A percentile compares a stretch with the other conserved stretches of the same genome.
phyloP scores from a whole-genome alignment of 768 basidiomycete species.

The Hypholoma sublateritium region DNA sequence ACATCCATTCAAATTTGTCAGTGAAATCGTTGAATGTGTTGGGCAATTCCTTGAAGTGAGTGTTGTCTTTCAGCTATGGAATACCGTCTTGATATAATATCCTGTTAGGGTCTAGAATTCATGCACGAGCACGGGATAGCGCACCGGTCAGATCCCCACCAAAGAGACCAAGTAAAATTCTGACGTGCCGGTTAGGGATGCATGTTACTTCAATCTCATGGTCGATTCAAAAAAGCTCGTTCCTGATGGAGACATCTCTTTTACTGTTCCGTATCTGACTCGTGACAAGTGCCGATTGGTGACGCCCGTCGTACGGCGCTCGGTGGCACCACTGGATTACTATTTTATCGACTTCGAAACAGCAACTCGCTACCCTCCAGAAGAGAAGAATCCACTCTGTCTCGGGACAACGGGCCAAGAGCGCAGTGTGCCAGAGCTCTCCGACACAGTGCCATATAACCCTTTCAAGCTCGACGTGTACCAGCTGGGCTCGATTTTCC shows the following conservation, averaged over 20 bases:
- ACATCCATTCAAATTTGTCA: neutral
- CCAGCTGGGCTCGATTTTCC: slow-evolving; percentile 21
- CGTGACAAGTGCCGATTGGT: neutral
- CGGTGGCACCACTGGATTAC: slow-evolving; percentile 22
- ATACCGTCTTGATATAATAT: neutral
- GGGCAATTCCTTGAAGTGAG: slow-evolving; percentile 1
- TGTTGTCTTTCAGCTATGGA: neutral
- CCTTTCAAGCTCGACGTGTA: slow-evolving; percentile 29
- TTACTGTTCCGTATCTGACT: neutral
- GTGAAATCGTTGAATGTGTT: neutral
- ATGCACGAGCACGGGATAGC: slow-evolving; percentile 10
- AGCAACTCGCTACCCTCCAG: slow-evolving; percentile 3
- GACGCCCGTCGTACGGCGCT: slow-evolving; percentile 10
- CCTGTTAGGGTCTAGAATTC: slow-evolving; percentile 3
- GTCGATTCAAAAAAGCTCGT: slow-evolving; percentile 13
- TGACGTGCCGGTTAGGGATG: slow-evolving; percentile 5
- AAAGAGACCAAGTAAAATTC: neutral
- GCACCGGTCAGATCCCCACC: neutral
- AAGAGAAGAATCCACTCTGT: slow-evolving; percentile 2
- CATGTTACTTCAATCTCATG: slow-evolving; percentile 12
- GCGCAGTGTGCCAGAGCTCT: slow-evolving; percentile 24
- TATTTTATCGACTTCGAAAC: slow-evolving; percentile 29
- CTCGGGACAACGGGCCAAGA: slow-evolving; percentile 18
- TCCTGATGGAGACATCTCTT: slow-evolving; percentile 8
- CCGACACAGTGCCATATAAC: slow-evolving; percentile 19